Percentiles rank a stretch among this genome's conserved stretches.
Conservation (phyloP, 768 basidiomycete genomes). For the Collybiopsis luxurians region DNA sequence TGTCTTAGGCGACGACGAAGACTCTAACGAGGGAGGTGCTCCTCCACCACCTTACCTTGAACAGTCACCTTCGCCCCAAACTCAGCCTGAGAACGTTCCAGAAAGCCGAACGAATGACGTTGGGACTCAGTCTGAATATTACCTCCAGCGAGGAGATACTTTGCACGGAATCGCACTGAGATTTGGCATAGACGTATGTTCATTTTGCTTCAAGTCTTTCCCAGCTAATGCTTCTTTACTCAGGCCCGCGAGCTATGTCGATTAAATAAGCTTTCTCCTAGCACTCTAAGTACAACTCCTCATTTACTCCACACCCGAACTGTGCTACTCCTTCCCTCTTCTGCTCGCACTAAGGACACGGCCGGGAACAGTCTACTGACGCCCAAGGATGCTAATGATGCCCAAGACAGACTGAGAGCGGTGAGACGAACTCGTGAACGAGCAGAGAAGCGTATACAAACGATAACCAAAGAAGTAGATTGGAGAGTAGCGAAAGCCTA, state of each 20-base stretch:
- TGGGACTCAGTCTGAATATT: constrained; percentile 38
- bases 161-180: constrained; percentile 62
- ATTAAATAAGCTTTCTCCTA: constrained; percentile 63
- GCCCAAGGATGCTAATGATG: constrained; percentile 17
- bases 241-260: constrained; percentile 61
- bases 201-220: not conserved
- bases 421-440: constrained; percentile 46
- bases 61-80: not conserved
- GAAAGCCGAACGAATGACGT: not conserved
- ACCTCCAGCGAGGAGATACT: constrained; percentile 56
- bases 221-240: not conserved
- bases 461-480: constrained; percentile 67
- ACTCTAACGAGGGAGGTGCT: constrained; percentile 18
- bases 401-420: constrained; percentile 34
- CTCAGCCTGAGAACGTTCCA: not conserved
- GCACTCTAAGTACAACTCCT: constrained; percentile 66
- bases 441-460: constrained; percentile 60
- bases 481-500: constrained; percentile 66
- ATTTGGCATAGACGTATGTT: constrained; percentile 59
- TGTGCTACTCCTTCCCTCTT: constrained; percentile 51
- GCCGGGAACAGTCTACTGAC: constrained; percentile 14
- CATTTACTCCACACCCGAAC: constrained; percentile 71
- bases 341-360: constrained; percentile 12
- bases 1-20: constrained; percentile 59
- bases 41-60: constrained; percentile 4